Evolutionary conservation across 768 basidiomycete genomes (phyloP), one percentile per base, ranked within the genome.

Genomic region (Boletus insuetus): DNA sequence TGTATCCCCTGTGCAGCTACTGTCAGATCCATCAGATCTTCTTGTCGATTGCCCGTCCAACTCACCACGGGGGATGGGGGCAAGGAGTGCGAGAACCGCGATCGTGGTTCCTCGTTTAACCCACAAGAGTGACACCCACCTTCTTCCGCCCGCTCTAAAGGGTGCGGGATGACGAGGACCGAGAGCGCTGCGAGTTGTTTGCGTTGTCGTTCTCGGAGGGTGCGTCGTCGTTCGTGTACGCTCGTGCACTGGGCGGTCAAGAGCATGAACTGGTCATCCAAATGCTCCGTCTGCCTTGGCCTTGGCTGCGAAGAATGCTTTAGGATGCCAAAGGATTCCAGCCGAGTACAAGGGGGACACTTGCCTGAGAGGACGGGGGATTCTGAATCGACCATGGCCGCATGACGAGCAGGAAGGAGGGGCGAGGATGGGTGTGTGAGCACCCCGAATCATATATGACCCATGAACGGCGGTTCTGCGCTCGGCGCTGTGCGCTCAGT

Each of bases 21-120:
- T 29, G 34, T 35, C 34, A 12, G 34, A 12, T 11, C 12, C 34
- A 11, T 35, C 34, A 6, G 34, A 35, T 35, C 34, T 3, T 3
- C 12, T 14, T 14, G 34, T 35, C 13, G 12, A 35, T 35, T 9
- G 13, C 4, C 29, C 12, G 24, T 10, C 20, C 22, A 4, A 55
- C 64, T 64, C 55, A 65, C 64, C 32, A 48, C 38, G 12, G 64
- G 56, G 4, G 59, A 58, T 10, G 59, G 7, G 1, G 64, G 34
- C 26, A 22, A 38, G 3, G 64, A 65, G 40, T 54, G 46, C 38
- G 64, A 65, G 32, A 65, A 65, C 8, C 64, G 62, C 29, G 64
- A 65, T 8, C 55, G 56, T 34, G 64, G 65, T 22, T 64, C 59
- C 24, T 61, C 61, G 14, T 45, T 55, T 1, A 58, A 66, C 4